Evolutionary conservation across 208 protist genomes (phyloP).

Genomic region (Angomonas ambiguus): DNA sequence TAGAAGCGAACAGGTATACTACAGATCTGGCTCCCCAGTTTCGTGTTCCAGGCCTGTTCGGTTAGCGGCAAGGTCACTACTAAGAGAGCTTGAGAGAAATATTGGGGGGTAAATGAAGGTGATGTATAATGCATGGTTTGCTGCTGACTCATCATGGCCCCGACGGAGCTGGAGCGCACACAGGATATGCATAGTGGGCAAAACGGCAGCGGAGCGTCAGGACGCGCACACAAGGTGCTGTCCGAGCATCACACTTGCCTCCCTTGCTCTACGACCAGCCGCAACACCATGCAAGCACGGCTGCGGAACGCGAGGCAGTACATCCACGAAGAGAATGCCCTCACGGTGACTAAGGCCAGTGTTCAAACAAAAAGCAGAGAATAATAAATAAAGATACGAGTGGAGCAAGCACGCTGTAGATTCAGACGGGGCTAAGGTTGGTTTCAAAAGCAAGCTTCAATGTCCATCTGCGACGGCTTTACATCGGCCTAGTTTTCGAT

Average conservation of each 20-base stretch:
- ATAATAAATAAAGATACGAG: too few species aligned
- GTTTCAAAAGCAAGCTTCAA: not conserved
- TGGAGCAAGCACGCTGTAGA: too few species aligned
- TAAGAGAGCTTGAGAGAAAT: not conserved
- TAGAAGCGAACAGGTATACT: not conserved
- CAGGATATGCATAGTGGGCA: not conserved
- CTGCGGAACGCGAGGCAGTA: not conserved
- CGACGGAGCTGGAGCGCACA: not conserved
- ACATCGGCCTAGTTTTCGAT: not conserved
- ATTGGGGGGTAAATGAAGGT: not conserved
- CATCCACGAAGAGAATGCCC: not conserved
- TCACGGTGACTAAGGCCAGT: not conserved
- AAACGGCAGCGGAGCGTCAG: not conserved
- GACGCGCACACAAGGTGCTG: not conserved
- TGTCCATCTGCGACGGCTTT: not conserved
- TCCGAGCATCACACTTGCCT: not conserved
- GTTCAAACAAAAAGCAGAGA: not conserved
- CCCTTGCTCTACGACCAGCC: not conserved
- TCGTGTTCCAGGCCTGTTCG: not conserved
- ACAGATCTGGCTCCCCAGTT: not conserved
- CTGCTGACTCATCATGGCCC: not conserved
- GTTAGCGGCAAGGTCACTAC: not conserved
- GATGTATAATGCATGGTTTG: slow-evolving; percentile 2
- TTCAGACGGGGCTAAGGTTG: not conserved
- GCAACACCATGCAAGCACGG: not conserved